Evolutionary conservation across 371 early-diverging fungal genomes (phyloP), one percentile per base, ranked within the genome.

Genomic region (Phascolomyces articulosus): DNA sequence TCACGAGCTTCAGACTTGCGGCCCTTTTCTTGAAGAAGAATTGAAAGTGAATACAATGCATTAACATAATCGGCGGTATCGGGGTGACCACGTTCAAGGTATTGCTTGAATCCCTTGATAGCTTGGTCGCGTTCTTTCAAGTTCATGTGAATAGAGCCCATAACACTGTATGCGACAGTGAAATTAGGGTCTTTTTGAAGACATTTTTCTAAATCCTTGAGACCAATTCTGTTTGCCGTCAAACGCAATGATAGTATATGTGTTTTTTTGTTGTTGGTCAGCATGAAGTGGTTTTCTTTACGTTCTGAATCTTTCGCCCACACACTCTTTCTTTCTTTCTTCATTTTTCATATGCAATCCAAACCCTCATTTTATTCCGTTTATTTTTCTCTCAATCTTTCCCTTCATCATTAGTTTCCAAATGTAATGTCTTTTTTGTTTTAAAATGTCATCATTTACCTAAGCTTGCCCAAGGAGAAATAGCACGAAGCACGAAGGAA

Each of bases 401-500:
- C 9, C 31, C 34, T 8, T n/a, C 18, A 24, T 26, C 56, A 29
- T 55, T 40, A 34, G 34, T 34, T 34, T 34, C 34, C 6, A 9
- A 34, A 34, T 11, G 11, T n/a, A n/a, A n/a, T n/a, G n/a, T n/a
- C 34, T 34, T 34, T 34, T 34, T 34, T 34, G 34, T 2, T 13
- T 4, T n/a, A n/a, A 4, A 13, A 2, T 51, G 26, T n/a, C 23
- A 51, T 23, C 18, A 18, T 58, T n/a, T 73, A 82, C 86, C 85
- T 83, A 55, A 74, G 64, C 63, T 87, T 80, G 53, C 79, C 77
- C 38, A 80, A 60, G 41, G 84, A 78, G 69, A 87, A 78, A 48
- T 87, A 75, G 77, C 89, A 89, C 34, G 83, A 79, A 51, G 86
- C 85, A 69, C 87, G 87, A 65, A 89, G 78, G 74, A 83, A 86